Conservation (phyloP, 768 basidiomycete genomes). For the Leccinum variicolor region DNA sequence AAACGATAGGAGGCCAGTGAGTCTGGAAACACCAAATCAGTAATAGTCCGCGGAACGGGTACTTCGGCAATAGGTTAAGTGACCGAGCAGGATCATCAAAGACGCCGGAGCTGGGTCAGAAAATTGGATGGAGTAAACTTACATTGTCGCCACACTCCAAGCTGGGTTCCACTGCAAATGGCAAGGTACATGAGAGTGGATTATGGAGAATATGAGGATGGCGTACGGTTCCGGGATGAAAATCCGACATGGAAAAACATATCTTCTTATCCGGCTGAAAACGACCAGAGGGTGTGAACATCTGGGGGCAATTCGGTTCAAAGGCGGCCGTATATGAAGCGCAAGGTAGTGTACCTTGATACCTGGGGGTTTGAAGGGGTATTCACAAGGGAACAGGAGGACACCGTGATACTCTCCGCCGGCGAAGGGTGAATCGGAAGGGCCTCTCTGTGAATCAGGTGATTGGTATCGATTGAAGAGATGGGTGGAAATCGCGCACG, state of each 20-base stretch:
- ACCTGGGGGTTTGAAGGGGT: slow-evolving; percentile 95
- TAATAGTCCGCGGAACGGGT: not conserved
- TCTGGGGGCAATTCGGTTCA: slow-evolving; percentile 44
- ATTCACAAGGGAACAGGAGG: slow-evolving; percentile 89
- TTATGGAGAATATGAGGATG: not conserved
- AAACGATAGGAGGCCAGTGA: slow-evolving; percentile 91
- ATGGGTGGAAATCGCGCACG: slow-evolving; percentile 42
- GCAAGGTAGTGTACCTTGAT: slow-evolving; percentile 67
- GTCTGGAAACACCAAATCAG: slow-evolving; percentile 41
- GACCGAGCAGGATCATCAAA: slow-evolving; percentile 10
- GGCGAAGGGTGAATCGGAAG: slow-evolving; percentile 85
- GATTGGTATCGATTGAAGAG: slow-evolving; percentile 6
- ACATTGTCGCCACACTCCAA: slow-evolving; percentile 95
- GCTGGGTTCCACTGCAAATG: slow-evolving; percentile 85
- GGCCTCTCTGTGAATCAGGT: slow-evolving; percentile 64
- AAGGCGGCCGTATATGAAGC: slow-evolving; percentile 2
- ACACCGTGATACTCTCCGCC: slow-evolving; percentile 95
- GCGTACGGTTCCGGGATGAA: slow-evolving; percentile 84
- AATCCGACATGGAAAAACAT: slow-evolving; percentile 97
- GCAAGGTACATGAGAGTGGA: not conserved
- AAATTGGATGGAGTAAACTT: slow-evolving; percentile 30
- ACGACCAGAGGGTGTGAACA: slow-evolving; percentile 88
- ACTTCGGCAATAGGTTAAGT: slow-evolving; percentile 11
- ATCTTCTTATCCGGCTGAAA: slow-evolving; percentile 94
- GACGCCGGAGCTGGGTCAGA: slow-evolving; percentile 1